Evolutionary conservation across 2,329 filamentous ascomycete genomes (phyloP).

Genomic region (Podosphaera leucotricha): DNA sequence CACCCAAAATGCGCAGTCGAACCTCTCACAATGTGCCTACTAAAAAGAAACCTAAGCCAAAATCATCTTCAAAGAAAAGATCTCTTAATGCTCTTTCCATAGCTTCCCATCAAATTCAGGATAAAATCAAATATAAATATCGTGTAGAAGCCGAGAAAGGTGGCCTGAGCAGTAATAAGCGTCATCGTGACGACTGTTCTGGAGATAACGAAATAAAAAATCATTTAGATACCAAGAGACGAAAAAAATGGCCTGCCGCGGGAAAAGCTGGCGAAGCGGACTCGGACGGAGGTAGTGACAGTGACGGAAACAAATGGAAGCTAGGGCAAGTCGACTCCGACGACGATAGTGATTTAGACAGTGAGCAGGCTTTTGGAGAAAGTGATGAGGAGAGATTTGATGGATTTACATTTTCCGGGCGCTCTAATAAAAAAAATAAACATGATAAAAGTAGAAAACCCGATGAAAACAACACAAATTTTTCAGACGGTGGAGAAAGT

Average conservation of each 20-base stretch:
- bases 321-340: constrained; percentile 41
- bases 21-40: constrained; percentile 1
- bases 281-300: constrained; percentile 38
- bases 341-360: constrained; percentile 45
- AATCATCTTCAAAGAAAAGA: constrained; percentile 23
- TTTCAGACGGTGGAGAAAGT: constrained; percentile 41
- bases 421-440: constrained; percentile 26
- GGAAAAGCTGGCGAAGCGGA: constrained; percentile 20
- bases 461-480: constrained; percentile 14
- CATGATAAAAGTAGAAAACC: constrained; percentile 20
- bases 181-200: constrained; percentile 20
- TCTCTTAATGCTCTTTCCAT: constrained; percentile 35
- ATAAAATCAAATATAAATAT: constrained; percentile 28
- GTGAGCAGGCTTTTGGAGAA: constrained; percentile 46
- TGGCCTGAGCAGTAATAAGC: constrained; percentile 17
- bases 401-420: constrained; percentile 40
- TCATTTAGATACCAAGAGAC: constrained; percentile 17
- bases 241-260: constrained; percentile 10
- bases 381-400: constrained; percentile 50
- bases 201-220: constrained; percentile 20
- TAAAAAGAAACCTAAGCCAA: constrained; percentile 16
- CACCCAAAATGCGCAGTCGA: no score
- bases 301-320: constrained; percentile 44
- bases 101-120: constrained; percentile 31
- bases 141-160: constrained; percentile 31